Conservation (phyloP, 164 flowering plant species). For the Aristolochia contorta region DNA sequence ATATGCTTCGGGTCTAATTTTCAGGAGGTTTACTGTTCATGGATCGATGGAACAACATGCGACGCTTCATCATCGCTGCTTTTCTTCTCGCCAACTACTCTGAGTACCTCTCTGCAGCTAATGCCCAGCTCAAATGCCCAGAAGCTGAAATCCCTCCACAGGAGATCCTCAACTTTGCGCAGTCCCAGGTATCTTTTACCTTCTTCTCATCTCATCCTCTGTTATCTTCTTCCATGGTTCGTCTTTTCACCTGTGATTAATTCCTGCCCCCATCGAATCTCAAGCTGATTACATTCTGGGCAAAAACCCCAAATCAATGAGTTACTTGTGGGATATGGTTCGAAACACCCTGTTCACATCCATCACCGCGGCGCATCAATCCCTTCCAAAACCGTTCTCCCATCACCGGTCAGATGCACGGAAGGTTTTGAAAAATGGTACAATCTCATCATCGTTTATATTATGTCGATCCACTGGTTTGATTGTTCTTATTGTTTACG, state of each 20-base stretch:
- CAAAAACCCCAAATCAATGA: slow-evolving; percentile 65
- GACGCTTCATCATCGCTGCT: slow-evolving; percentile 62
- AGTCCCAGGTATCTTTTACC: slow-evolving; percentile 48
- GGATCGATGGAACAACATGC: slow-evolving; percentile 77
- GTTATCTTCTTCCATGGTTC: not conserved
- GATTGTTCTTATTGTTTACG: no score
- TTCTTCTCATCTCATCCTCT: not conserved
- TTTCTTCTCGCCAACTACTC: slow-evolving; percentile 79
- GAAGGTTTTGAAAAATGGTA: slow-evolving; percentile 81
- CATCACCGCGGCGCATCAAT: slow-evolving; percentile 90
- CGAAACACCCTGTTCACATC: slow-evolving; percentile 45
- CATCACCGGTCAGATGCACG: slow-evolving; percentile 37
- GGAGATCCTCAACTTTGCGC: slow-evolving; percentile 57
- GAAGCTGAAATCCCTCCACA: slow-evolving; percentile 40
- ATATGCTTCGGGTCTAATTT: not conserved
- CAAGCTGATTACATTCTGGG: slow-evolving; percentile 94
- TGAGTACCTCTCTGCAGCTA: slow-evolving; percentile 42
- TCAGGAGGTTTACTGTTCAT: slow-evolving; percentile 66
- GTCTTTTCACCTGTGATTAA: no score
- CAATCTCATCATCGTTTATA: slow-evolving; percentile 22
- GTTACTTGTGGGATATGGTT: slow-evolving; percentile 81
- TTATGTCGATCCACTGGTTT: no score
- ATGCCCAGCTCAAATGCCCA: slow-evolving; percentile 46
- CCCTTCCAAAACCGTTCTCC: slow-evolving; percentile 25
- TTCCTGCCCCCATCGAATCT: not conserved